Percentiles rank a stretch among this genome's conserved stretches.
phyloP scores from a whole-genome alignment of 345 rosid species.

The Litchi chinensis region DNA sequence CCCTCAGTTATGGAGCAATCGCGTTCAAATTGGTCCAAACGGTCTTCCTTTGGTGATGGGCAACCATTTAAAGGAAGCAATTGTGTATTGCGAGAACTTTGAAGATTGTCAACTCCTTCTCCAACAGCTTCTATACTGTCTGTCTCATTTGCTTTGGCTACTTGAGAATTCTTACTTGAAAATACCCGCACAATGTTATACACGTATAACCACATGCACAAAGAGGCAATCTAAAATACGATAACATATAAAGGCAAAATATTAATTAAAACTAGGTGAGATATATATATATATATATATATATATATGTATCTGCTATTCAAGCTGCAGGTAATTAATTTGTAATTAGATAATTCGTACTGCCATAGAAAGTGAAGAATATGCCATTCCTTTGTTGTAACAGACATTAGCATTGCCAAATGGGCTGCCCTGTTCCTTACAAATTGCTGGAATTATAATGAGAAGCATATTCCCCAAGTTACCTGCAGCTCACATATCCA shows the following conservation, averaged over 20 bases:
- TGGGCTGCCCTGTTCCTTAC: conserved; percentile 29
- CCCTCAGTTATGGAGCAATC: background rate
- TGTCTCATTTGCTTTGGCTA: background rate
- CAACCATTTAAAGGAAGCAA: conserved; percentile 8
- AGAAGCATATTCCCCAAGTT: conserved; percentile 38
- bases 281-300: background rate
- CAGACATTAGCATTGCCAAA: conserved; percentile 34
- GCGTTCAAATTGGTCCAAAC: conserved; percentile 6
- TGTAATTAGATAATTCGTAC: conserved; percentile 18
- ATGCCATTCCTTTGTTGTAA: conserved; percentile 27
- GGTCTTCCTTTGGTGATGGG: background rate
- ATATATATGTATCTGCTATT: background rate
- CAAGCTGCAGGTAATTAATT: background rate
- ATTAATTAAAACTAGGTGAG: background rate
- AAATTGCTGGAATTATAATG: conserved; percentile 41
- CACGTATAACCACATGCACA: conserved; percentile 51
- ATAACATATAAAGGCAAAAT: background rate
- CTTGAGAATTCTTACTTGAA: conserved; percentile 19
- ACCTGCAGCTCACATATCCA: conserved; percentile 21
- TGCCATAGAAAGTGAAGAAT: conserved; percentile 44
- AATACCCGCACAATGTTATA: conserved; percentile 43
- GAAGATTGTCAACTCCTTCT: background rate
- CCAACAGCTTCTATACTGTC: background rate
- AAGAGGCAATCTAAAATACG: conserved; percentile 37
- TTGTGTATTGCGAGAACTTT: background rate